Evolutionary conservation across 306 rosid species (phyloP), one percentile per base, ranked within the genome.

Genomic region (Prunus mume): DNA sequence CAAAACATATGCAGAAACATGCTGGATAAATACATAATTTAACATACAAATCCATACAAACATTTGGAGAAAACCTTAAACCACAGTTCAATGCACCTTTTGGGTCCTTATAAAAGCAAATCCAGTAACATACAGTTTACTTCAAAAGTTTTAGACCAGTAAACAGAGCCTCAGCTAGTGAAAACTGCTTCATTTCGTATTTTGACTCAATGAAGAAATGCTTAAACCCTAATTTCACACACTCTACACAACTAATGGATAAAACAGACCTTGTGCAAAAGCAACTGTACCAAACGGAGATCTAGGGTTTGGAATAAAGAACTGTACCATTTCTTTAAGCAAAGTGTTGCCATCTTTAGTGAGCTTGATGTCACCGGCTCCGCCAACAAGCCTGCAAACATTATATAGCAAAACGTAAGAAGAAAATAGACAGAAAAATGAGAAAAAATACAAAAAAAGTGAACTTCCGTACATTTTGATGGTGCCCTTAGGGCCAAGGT

Each of bases 261-360:
- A 18, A 17, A 19, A 54, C 18, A 19, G 20, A 38, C 58, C 24
- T 19, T 19, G 22, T 54, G 17, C 9, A 14, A 38, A 62, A 69
- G 38, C n/a, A 43, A 30, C 15, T 9, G 63, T n/a, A 54, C 27
- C 6, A 61, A 62, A 12, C 50, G 25, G 69, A 81, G 85, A 81
- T 83, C 85, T 81, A 76, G 61, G 58, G 65, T 38, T 19, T 3
- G 6, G 12, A 27, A 4, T 0, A 46, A 47, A 62, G 70, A 69
- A 38, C 52, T 81, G 72, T 13, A 94, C 98, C 99, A 95, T 92
- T 72, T 95, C 99, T 77, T 92, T 95, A 65, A 95, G 87, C 41
- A 95, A 88, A 81, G 99, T 92, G 89, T 95, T 95, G 20, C 99
- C 99, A 43, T 95, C 99, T 79, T 95, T 95, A 55, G 99, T 95